A percentile compares a stretch with the other conserved stretches of the same genome.
These are phyloP conservation scores for Zymoseptoria pseudotritici DNA, from an alignment of 2,329 filamentous ascomycete genomes.

Conservation along the genomic window DNA sequence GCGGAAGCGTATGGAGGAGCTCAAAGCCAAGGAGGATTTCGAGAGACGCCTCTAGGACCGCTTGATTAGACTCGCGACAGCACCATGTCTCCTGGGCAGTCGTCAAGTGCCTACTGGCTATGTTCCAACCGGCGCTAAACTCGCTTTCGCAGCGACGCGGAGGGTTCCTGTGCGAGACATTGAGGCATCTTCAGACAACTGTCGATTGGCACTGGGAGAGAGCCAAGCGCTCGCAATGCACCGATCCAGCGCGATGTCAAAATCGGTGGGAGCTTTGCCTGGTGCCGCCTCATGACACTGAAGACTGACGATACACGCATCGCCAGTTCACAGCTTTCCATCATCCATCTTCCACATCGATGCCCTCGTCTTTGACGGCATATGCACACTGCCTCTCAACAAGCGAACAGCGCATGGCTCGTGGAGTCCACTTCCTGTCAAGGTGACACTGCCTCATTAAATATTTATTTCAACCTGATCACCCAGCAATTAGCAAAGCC, in stretches of 20 bases:
- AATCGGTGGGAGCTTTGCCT: background rate
- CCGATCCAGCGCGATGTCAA: background rate
- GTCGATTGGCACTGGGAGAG: background rate
- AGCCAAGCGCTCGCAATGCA: background rate
- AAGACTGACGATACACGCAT: background rate
- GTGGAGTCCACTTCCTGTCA: background rate
- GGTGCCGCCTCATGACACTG: background rate
- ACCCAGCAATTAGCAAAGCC: background rate
- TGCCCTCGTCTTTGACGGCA: background rate
- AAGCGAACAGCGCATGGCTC: background rate
- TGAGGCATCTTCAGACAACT: background rate
- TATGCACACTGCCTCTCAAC: background rate
- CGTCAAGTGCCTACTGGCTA: background rate
- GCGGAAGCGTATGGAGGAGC: conserved; percentile 28
- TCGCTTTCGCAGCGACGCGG: background rate
- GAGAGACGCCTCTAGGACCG: background rate
- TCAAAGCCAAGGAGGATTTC: conserved; percentile 31
- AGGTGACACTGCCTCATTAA: background rate
- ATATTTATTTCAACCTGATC: background rate
- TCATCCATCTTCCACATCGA: background rate
- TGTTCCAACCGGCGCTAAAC: background rate
- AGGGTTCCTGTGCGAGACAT: background rate
- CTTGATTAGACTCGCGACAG: background rate
- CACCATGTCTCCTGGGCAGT: background rate
- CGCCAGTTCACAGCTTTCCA: background rate